phyloP scores from a whole-genome alignment of 495 filamentous ascomycete genomes.

The Chlorociboria aeruginascens region DNA sequence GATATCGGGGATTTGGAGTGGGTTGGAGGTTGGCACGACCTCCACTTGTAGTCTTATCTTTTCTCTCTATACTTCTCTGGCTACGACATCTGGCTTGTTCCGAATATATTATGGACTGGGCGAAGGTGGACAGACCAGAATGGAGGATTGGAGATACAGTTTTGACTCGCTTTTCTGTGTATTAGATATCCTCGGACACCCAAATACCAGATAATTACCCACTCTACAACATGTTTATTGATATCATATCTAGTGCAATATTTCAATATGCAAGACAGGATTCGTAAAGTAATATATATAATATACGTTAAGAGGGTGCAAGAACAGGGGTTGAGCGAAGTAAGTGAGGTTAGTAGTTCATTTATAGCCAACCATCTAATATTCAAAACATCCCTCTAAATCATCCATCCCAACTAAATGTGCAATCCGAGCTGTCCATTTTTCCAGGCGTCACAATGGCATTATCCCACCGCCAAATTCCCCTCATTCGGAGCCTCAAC shows the following conservation, averaged over 20 bases:
- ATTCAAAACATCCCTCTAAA: no score
- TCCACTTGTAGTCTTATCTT: slow-evolving; percentile 43
- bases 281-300: background rate
- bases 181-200: slow-evolving; percentile 20
- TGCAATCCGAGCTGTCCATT: no score
- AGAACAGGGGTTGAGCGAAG: background rate
- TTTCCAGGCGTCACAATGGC: no score
- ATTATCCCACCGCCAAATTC: background rate
- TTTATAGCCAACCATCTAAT: no score
- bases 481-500: slow-evolving; percentile 16
- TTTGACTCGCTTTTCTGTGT: slow-evolving; percentile 22
- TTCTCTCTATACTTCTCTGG: slow-evolving; percentile 4
- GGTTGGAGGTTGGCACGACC: slow-evolving; percentile 66
- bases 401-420: no score
- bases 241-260: background rate
- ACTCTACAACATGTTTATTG: slow-evolving; percentile 11
- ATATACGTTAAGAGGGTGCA: background rate
- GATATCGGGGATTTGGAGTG: slow-evolving; percentile 71
- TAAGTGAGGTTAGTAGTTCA: no score
- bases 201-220: slow-evolving; percentile 23
- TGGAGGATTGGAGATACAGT: slow-evolving; percentile 6
- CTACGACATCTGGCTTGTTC: slow-evolving; percentile 9
- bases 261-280: background rate
- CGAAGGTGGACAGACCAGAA: background rate
- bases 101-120: slow-evolving; percentile 2